phyloP scores from a whole-genome alignment of 1,284 basidiomycete species.

The Gymnopus androsaceus region DNA sequence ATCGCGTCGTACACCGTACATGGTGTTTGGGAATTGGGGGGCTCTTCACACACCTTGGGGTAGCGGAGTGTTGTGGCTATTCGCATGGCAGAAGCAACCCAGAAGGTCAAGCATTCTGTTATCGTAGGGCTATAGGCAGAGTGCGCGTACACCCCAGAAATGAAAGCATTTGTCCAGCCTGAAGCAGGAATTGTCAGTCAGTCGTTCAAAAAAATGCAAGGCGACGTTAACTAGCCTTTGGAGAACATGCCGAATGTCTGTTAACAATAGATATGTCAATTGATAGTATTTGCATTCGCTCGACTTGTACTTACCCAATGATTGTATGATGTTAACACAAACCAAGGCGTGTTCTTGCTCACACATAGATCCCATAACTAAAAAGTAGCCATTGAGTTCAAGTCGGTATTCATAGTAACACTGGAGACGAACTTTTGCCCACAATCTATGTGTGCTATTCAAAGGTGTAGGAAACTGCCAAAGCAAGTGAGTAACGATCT shows the following conservation, averaged over 20 bases:
- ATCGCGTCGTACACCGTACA: conserved; percentile 47
- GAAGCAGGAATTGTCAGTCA: neutral
- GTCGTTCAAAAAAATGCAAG: neutral
- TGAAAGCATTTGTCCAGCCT: conserved; percentile 59
- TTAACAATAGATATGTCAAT: no score
- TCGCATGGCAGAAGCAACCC: conserved; percentile 52
- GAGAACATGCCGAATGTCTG: conserved; percentile 73
- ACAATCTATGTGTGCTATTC: conserved; percentile 51
- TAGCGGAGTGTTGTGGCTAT: conserved; percentile 37
- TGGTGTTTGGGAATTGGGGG: conserved; percentile 33
- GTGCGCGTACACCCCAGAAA: conserved; percentile 44
- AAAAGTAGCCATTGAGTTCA: conserved; percentile 9
- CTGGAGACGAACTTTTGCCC: conserved; percentile 59
- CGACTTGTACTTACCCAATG: no score
- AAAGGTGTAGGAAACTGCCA: conserved; percentile 27
- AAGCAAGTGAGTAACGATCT: neutral
- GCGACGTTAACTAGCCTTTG: conserved; percentile 39
- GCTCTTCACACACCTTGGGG: conserved; percentile 45
- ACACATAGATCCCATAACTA: conserved; percentile 71
- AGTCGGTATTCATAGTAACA: neutral
- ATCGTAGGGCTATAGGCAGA: conserved; percentile 44
- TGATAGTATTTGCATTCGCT: no score
- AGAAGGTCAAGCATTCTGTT: conserved; percentile 50
- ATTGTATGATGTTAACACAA: conserved; percentile 67
- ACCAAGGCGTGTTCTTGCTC: conserved; percentile 54